These are phyloP conservation scores for bread wheat (Triticum aestivum) DNA, from an alignment of 176 grass and related monocot species.

Conservation along the genomic window IWGSC_CS_RefSeq_v2.1 NC_057805.1:488587897-488588396, in stretches of 20 bases:
- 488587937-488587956: not conserved
- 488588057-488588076: not conserved
- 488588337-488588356: conserved; percentile 67
- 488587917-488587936: not conserved
- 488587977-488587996: not conserved
- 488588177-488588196: conserved; percentile 42
- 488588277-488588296: conserved; percentile 64
- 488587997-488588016: not conserved
- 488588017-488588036: not conserved
- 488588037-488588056: not conserved
- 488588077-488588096: not conserved
- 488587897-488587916: not conserved
- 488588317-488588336: conserved; percentile 49
- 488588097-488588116: conserved; percentile 49
- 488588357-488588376: conserved; percentile 68
- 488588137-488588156: conserved; percentile 30
- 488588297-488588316: conserved; percentile 33
- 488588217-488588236: conserved; percentile 10
- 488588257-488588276: conserved; percentile 83
- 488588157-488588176: conserved; percentile 52
- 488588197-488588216: conserved; percentile 37
- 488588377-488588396: conserved; percentile 66
- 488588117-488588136: not conserved
- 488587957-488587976: not conserved
- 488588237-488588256: conserved; percentile 30